phyloP scores from a whole-genome alignment of 2,329 filamentous ascomycete genomes.

The Monilinia fructicola region DNA sequence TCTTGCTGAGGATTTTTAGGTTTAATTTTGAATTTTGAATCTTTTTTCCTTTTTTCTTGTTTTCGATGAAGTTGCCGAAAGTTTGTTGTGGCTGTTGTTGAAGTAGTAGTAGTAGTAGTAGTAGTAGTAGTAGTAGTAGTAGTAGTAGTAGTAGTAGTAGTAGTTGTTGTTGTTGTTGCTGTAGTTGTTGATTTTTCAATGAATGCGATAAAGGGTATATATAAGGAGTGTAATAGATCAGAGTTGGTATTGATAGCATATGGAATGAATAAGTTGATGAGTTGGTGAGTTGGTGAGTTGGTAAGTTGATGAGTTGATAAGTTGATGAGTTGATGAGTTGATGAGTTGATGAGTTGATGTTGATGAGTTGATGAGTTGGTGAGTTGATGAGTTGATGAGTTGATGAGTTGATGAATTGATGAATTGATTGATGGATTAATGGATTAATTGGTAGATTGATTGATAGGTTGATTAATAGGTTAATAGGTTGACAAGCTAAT shows the following conservation, averaged over 20 bases:
- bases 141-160: too few species aligned
- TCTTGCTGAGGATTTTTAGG: neutral
- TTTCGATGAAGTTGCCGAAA: neutral
- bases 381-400: neutral
- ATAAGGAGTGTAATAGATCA: conserved; percentile 12
- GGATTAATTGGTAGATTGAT: too few species aligned
- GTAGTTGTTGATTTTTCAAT: neutral
- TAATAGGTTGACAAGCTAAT: neutral
- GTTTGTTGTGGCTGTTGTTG: too few species aligned
- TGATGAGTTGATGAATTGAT: neutral
- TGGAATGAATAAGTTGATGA: conserved; percentile 7
- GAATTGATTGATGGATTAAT: too few species aligned
- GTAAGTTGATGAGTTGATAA: neutral
- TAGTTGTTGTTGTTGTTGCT: too few species aligned
- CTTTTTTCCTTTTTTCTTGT: neutral
- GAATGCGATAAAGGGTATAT: conserved; percentile 21
- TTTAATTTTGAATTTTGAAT: neutral
- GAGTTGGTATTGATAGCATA: conserved; percentile 14
- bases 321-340: neutral
- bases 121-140: too few species aligned
- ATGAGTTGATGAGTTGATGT: neutral
- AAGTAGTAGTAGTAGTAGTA: too few species aligned
- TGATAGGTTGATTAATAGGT: neutral
- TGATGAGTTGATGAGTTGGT: conserved; percentile 4
- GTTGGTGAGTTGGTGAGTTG: neutral